Conservation (phyloP, 2,329 filamentous ascomycete species). For the Calcarisporium arbuscula region DNA sequence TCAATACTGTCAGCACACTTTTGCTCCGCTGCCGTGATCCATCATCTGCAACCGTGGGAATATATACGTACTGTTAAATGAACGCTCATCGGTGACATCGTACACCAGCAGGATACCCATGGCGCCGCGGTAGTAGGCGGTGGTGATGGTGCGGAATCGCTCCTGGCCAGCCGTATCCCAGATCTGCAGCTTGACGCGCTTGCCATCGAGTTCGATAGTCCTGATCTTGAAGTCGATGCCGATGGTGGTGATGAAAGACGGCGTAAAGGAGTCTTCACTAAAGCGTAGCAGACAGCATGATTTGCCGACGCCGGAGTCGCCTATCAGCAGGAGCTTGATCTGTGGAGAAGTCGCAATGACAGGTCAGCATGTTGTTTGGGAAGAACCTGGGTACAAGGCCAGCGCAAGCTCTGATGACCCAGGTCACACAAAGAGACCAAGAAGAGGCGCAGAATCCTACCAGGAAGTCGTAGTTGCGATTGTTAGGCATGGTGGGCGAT, state of each 20-base stretch:
- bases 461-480: slow-evolving; percentile 98
- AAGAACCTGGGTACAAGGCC: not conserved
- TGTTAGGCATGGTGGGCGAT: slow-evolving; percentile 72
- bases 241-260: slow-evolving; percentile 97
- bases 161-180: slow-evolving; percentile 99
- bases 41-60: too few relatives aligned
- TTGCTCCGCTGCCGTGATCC: too few relatives aligned
- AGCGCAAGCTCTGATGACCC: too few relatives aligned
- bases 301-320: slow-evolving; percentile 94
- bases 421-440: slow-evolving; percentile 7
- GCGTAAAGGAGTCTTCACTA: slow-evolving; percentile 95
- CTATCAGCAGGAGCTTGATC: slow-evolving; percentile 97
- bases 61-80: slow-evolving; percentile 74
- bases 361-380: slow-evolving; percentile 5
- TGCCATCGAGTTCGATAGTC: slow-evolving; percentile 97
- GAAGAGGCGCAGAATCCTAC: slow-evolving; percentile 47
- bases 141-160: slow-evolving; percentile 97
- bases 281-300: slow-evolving; percentile 95
- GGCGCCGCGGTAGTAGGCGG: slow-evolving; percentile 94
- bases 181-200: slow-evolving; percentile 98
- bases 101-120: slow-evolving; percentile 98
- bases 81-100: slow-evolving; percentile 94
- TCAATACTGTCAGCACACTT: slow-evolving; percentile 6
- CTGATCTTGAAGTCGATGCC: slow-evolving; percentile 99
- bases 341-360: slow-evolving; percentile 28